A percentile compares a stretch with the other conserved stretches of the same genome.
Conservation (phyloP, 805 yeast species). For the Debaryomyces castellii region DNA sequence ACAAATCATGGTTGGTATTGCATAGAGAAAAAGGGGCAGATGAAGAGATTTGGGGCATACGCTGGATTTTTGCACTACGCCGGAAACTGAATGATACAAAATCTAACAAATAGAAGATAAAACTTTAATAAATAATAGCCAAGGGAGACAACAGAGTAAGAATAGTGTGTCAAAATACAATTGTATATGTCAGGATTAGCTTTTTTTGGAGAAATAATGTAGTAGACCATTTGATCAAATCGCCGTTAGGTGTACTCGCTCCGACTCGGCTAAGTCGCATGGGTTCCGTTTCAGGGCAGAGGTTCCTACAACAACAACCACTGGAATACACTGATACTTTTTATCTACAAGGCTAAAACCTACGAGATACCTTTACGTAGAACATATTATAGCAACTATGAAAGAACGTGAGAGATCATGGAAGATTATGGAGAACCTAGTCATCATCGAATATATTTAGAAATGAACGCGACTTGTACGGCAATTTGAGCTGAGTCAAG, state of each 20-base stretch:
- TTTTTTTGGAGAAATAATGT: neutral
- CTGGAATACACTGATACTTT: neutral
- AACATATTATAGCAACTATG: too few species aligned
- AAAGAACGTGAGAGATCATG: too few species aligned
- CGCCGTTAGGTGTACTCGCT: conserved; percentile 1
- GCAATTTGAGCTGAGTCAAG: neutral
- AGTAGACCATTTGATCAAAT: neutral
- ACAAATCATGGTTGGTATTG: conserved; percentile 1
- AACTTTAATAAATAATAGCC: neutral
- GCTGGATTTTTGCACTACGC: conserved; percentile 1
- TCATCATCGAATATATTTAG: too few species aligned
- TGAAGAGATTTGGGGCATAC: conserved; percentile 2
- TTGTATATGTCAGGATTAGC: neutral
- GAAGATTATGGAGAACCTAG: too few species aligned
- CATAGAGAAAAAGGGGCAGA: conserved; percentile 1
- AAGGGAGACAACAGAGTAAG: neutral
- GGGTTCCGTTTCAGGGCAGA: neutral
- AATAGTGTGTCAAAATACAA: neutral
- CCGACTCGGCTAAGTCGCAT: conserved; percentile 1
- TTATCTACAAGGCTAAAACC: too few species aligned
- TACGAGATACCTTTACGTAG: too few species aligned
- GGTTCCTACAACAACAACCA: neutral
- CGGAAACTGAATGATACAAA: neutral
- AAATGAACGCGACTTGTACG: neutral
- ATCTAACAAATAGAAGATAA: neutral